phyloP scores from a whole-genome alignment of 306 rosid species.

The Corylus americana region DNA sequence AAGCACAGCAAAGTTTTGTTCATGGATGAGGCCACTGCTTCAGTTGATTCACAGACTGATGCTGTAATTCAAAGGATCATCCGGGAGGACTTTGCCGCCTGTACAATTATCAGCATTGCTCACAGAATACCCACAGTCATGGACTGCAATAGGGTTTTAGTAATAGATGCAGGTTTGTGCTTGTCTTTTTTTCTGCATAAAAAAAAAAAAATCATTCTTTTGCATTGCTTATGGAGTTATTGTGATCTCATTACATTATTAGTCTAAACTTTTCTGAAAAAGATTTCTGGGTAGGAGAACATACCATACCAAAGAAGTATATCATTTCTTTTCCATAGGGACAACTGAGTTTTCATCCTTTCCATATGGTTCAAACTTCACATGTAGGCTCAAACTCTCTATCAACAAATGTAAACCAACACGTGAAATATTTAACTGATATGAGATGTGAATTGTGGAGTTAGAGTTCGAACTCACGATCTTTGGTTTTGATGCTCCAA shows the following conservation, averaged over 20 bases:
- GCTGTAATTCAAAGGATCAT: constrained; percentile 83
- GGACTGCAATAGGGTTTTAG: constrained; percentile 86
- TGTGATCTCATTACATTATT: neutral
- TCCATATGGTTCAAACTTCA: neutral
- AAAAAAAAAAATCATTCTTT: neutral
- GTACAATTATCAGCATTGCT: constrained; percentile 96
- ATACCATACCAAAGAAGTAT: neutral
- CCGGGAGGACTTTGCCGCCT: constrained; percentile 77
- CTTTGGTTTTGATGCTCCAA: no score
- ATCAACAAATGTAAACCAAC: no score
- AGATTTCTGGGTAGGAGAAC: neutral
- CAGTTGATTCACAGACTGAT: constrained; percentile 96
- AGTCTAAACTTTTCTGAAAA: neutral
- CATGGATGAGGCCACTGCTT: constrained; percentile 97
- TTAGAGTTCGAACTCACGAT: no score
- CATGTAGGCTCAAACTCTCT: no score
- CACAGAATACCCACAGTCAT: constrained; percentile 96
- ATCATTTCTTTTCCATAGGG: neutral
- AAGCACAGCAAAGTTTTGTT: constrained; percentile 81
- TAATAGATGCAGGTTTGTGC: constrained; percentile 73
- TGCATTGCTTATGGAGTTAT: neutral
- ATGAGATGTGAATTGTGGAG: no score
- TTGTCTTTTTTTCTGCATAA: constrained; percentile 4
- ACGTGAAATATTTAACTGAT: no score
- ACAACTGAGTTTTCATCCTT: neutral